Evolutionary conservation across 306 rosid genomes (phyloP).

Genomic region (Sphenostylis stenocarpa): DNA sequence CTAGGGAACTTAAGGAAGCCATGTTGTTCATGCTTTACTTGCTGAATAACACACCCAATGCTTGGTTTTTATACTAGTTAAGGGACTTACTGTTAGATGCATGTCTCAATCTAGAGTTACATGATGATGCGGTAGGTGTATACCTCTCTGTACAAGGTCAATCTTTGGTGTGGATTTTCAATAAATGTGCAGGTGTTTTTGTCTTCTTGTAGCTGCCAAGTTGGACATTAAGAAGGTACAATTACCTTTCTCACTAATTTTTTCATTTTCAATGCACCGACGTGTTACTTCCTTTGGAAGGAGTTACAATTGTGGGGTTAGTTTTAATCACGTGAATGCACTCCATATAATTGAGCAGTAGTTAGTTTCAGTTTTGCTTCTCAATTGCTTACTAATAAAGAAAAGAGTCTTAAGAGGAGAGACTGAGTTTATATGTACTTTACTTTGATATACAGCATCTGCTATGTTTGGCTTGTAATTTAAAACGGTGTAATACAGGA

Average conservation of each 20-base stretch:
- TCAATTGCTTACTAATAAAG: no score
- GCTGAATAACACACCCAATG: neutral
- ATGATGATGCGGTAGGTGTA: neutral
- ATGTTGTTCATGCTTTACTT: neutral
- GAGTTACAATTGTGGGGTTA: no score
- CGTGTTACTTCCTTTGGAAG: no score
- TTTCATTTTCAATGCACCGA: no score
- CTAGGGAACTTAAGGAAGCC: neutral
- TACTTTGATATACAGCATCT: no score
- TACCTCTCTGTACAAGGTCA: neutral
- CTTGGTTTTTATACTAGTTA: neutral
- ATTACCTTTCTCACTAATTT: neutral
- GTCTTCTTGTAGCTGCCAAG: neutral
- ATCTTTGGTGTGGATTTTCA: neutral
- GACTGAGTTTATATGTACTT: no score
- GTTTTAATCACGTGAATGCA: no score
- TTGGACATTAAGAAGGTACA: neutral
- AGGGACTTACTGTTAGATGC: neutral
- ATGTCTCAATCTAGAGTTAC: neutral
- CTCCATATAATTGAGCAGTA: no score
- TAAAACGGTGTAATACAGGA: no score
- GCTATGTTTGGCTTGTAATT: no score
- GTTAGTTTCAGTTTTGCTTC: no score
- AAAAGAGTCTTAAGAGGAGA: no score
- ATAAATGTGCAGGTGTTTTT: neutral